These are phyloP conservation scores for Botrytis tulipae DNA, from an alignment of 2,329 filamentous ascomycete species.

Conservation along the genomic window DNA sequence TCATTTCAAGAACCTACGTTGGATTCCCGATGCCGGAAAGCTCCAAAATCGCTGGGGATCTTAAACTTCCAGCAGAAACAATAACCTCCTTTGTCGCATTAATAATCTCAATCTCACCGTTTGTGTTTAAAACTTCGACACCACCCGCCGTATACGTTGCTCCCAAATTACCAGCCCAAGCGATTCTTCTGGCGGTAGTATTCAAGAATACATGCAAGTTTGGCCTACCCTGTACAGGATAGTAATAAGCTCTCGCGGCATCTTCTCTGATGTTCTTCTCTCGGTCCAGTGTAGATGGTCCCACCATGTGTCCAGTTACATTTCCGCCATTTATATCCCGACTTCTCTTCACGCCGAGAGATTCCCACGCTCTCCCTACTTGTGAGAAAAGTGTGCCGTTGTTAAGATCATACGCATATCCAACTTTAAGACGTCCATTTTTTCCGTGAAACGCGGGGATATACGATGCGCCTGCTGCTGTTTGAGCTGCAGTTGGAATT, in stretches of 20 bases:
- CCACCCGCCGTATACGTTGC: conserved; percentile 41
- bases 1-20: conserved; percentile 6
- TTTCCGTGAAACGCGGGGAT: conserved; percentile 24
- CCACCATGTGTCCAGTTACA: conserved; percentile 25
- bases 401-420: conserved; percentile 25
- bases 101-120: conserved; percentile 26
- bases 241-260: conserved; percentile 30
- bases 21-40: conserved; percentile 39
- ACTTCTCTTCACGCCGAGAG: conserved; percentile 22
- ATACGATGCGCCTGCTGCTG: conserved; percentile 21
- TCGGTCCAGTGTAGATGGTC: conserved; percentile 31
- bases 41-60: conserved; percentile 40
- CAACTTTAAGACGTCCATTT: conserved; percentile 26
- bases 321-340: conserved; percentile 26
- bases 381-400: conserved; percentile 19
- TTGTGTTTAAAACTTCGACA: conserved; percentile 28
- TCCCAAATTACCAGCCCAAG: conserved; percentile 22
- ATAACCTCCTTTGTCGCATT: conserved; percentile 37
- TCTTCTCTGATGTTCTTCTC: conserved; percentile 27
- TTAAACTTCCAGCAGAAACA: conserved; percentile 34
- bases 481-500: conserved; percentile 27
- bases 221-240: conserved; percentile 23
- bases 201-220: conserved; percentile 28
- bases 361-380: conserved; percentile 20
- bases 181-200: conserved; percentile 24